Conservation (phyloP, 306 rosid species). For the Vigna unguiculata region DNA sequence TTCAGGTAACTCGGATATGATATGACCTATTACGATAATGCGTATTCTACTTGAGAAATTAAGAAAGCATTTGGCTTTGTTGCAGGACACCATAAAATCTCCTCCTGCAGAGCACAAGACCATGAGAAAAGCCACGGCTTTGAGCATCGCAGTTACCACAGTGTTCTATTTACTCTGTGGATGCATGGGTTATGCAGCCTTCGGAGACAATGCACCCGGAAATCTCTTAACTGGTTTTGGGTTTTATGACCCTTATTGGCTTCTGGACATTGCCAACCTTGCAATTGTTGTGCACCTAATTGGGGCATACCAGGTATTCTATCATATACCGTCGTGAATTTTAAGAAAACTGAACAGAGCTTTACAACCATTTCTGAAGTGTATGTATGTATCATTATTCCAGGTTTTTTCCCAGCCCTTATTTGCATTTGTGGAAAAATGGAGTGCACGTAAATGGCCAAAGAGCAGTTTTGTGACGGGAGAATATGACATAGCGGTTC, state of each 20-base stretch:
- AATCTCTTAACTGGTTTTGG: slow-evolving; percentile 85
- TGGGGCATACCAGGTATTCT: slow-evolving; percentile 77
- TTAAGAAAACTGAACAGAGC: not conserved
- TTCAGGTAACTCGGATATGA: slow-evolving; percentile 59
- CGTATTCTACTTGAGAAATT: slow-evolving; percentile 1
- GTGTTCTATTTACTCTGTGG: slow-evolving; percentile 75
- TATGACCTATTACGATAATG: not conserved
- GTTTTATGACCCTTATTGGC: slow-evolving; percentile 82
- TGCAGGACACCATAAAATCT: slow-evolving; percentile 72
- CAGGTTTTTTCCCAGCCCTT: slow-evolving; percentile 75
- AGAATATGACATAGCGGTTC: slow-evolving; percentile 65
- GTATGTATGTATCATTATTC: not conserved
- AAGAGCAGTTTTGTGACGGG: slow-evolving; percentile 55
- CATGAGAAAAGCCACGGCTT: slow-evolving; percentile 70
- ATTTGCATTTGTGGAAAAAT: slow-evolving; percentile 78
- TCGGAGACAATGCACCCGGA: slow-evolving; percentile 71
- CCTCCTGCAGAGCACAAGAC: slow-evolving; percentile 83
- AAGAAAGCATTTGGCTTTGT: not conserved
- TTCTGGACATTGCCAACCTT: slow-evolving; percentile 72
- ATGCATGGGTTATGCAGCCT: slow-evolving; percentile 81
- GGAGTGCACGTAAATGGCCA: slow-evolving; percentile 64
- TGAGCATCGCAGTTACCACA: slow-evolving; percentile 62
- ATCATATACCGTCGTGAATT: not conserved
- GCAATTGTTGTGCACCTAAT: slow-evolving; percentile 76
- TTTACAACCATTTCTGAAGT: not conserved